Percentiles rank a stretch among this genome's conserved stretches.
These are phyloP conservation scores for Yamadazyma songkhlaensis DNA, from an alignment of 1,139 yeast species.

Conservation along the genomic window DNA sequence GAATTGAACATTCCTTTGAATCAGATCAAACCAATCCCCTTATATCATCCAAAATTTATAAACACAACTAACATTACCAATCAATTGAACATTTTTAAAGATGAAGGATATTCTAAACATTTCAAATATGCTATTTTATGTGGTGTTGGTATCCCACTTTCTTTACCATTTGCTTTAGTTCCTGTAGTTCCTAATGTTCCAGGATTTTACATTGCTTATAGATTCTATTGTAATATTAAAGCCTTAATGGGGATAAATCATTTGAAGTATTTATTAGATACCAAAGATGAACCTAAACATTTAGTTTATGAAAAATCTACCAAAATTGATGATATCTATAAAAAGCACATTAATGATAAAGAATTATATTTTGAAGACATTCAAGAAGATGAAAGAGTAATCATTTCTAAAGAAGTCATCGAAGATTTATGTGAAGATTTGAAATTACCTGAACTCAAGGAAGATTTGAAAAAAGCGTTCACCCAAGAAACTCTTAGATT, in stretches of 20 bases:
- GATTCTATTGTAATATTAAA: constrained; percentile 81
- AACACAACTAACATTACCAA: constrained; percentile 26
- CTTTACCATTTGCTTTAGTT: constrained; percentile 74
- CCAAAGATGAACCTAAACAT: constrained; percentile 2
- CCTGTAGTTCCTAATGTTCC: constrained; percentile 97
- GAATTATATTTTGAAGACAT: constrained; percentile 13
- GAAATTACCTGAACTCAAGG: constrained; percentile 34
- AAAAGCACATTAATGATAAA: constrained; percentile 3
- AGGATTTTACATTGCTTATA: constrained; percentile 78
- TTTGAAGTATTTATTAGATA: constrained; percentile 46
- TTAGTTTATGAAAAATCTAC: constrained; percentile 10
- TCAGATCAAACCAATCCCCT: constrained; percentile 40
- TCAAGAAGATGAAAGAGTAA: constrained; percentile 26
- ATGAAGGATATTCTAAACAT: constrained; percentile 27
- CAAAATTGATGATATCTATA: constrained; percentile 11
- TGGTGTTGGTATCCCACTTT: constrained; percentile 67
- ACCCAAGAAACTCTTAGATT: constrained; percentile 42
- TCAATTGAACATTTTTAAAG: constrained; percentile 30
- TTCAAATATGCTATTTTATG: constrained; percentile 40
- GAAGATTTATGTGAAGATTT: constrained; percentile 26
- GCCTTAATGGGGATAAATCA: constrained; percentile 78
- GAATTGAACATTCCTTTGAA: constrained; percentile 25
- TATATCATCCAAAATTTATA: constrained; percentile 42
- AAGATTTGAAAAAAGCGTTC: constrained; percentile 44
- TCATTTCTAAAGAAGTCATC: constrained; percentile 31